Conservation (phyloP, 1,284 basidiomycete species). For the Singerocomus inundabilis region DNA sequence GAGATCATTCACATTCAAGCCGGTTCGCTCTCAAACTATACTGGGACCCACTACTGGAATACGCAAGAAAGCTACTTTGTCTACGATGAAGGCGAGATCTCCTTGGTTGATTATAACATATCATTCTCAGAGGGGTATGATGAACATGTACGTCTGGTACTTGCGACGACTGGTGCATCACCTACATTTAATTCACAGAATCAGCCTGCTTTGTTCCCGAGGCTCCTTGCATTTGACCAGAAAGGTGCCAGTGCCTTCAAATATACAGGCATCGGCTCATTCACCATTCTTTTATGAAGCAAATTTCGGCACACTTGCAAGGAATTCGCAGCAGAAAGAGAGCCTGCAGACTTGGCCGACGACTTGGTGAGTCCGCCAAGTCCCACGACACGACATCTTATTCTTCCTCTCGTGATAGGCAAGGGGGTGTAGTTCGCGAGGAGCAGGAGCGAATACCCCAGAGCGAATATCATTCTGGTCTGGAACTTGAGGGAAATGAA, state of each 20-base stretch:
- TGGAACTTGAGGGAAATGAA: conserved; percentile 40
- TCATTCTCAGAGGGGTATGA: conserved; percentile 64
- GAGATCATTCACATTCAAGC: conserved; percentile 79
- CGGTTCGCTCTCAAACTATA: conserved; percentile 62
- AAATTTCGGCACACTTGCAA: conserved; percentile 61
- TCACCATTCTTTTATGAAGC: conserved; percentile 37
- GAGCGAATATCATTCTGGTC: conserved; percentile 53
- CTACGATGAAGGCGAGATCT: conserved; percentile 46
- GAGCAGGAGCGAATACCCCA: conserved; percentile 51
- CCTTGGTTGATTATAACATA: conserved; percentile 49
- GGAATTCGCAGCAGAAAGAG: conserved; percentile 27
- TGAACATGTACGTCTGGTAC: conserved; percentile 38
- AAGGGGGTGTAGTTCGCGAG: conserved; percentile 48
- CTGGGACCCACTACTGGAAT: conserved; percentile 80
- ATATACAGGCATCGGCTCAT: conserved; percentile 7
- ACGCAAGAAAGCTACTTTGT: conserved; percentile 70
- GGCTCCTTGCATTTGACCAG: conserved; percentile 62
- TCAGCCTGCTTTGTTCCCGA: conserved; percentile 56
- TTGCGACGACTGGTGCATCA: conserved; percentile 1
- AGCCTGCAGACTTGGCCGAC: conserved; percentile 33
- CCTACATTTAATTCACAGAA: conserved; percentile 40
- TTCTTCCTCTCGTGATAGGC: conserved; percentile 40
- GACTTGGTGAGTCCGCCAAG: conserved; percentile 27
- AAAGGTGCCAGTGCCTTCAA: conserved; percentile 47
- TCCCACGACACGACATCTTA: background rate